These are phyloP conservation scores for Serendipita sp. DNA, from an alignment of 768 basidiomycete species.

Conservation along the genomic window DNA sequence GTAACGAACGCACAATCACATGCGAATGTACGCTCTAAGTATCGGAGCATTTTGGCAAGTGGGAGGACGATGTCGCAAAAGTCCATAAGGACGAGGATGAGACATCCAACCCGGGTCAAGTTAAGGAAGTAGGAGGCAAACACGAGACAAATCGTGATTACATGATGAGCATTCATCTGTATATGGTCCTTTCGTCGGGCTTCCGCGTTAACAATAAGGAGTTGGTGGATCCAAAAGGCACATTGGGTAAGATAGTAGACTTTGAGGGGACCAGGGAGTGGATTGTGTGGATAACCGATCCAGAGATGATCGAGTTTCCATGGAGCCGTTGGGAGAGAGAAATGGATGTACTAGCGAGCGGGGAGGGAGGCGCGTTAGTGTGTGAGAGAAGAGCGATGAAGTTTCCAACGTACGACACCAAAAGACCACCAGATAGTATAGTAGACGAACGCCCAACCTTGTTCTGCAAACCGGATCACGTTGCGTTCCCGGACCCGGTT, in stretches of 20 bases:
- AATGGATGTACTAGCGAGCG: slow-evolving; percentile 59
- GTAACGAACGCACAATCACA: slow-evolving; percentile 63
- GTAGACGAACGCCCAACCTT: slow-evolving; percentile 81
- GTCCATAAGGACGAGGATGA: slow-evolving; percentile 89
- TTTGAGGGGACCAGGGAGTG: slow-evolving; percentile 67
- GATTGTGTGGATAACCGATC: slow-evolving; percentile 68
- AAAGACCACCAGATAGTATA: slow-evolving; percentile 58
- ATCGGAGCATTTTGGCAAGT: slow-evolving; percentile 90
- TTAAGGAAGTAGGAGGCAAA: slow-evolving; percentile 61
- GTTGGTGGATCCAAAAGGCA: slow-evolving; percentile 83
- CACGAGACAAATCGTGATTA: slow-evolving; percentile 75
- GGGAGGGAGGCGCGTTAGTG: slow-evolving; percentile 9
- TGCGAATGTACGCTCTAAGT: slow-evolving; percentile 45
- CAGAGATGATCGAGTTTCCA: slow-evolving; percentile 54
- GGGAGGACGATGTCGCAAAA: slow-evolving; percentile 84
- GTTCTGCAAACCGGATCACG: slow-evolving; percentile 82
- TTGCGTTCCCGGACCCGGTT: slow-evolving; percentile 48
- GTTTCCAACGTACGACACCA: slow-evolving; percentile 55
- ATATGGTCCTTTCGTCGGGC: slow-evolving; percentile 79
- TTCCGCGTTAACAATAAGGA: slow-evolving; percentile 85
- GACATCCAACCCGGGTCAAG: slow-evolving; percentile 76
- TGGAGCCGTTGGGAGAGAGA: slow-evolving; percentile 47
- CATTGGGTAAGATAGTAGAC: slow-evolving; percentile 77
- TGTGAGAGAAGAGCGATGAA: slow-evolving; percentile 3
- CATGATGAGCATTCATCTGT: slow-evolving; percentile 94